Conservation (phyloP, 352 stramenopile genomes). For the Halophytophthora batemanensis region DNA sequence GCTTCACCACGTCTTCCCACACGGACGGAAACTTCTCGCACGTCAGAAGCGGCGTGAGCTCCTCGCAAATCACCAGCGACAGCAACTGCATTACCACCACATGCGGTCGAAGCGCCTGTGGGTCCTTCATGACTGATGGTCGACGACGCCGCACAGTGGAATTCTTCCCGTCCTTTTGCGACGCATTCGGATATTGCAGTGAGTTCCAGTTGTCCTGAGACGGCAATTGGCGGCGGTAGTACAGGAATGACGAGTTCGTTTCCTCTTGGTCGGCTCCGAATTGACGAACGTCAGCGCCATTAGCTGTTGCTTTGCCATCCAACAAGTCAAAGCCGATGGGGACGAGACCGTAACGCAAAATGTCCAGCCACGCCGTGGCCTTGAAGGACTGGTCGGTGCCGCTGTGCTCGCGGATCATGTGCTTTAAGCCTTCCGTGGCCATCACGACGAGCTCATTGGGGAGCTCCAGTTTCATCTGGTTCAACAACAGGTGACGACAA, state of each 20-base stretch:
- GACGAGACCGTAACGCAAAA: conserved; percentile 55
- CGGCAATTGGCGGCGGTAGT: conserved; percentile 53
- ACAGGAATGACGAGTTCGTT: conserved; percentile 42
- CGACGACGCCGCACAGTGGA: conserved; percentile 28
- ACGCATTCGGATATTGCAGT: conserved; percentile 2
- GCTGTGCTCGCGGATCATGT: conserved; percentile 45
- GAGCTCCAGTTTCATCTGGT: conserved; percentile 27
- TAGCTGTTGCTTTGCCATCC: conserved; percentile 15
- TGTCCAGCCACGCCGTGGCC: conserved; percentile 49
- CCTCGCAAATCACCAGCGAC: conserved; percentile 58
- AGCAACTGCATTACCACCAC: conserved; percentile 60
- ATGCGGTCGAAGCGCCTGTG: conserved; percentile 48
- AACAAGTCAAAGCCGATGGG: conserved; percentile 55
- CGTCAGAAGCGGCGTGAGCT: conserved; percentile 45
- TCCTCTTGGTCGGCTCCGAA: conserved; percentile 38
- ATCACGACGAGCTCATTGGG: conserved; percentile 44
- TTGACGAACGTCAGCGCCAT: conserved; percentile 5
- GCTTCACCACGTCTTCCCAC: conserved; percentile 53
- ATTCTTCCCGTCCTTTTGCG: conserved; percentile 5
- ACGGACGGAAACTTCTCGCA: conserved; percentile 39
- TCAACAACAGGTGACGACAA: conserved; percentile 38
- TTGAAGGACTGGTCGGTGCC: conserved; percentile 33
- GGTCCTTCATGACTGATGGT: conserved; percentile 59
- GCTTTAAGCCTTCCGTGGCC: conserved; percentile 44
- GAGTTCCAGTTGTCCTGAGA: conserved; percentile 8